Base-by-base conservation (phyloP, 2,329 filamentous ascomycete genomes). In the Fusarium duplospermum region DNA sequence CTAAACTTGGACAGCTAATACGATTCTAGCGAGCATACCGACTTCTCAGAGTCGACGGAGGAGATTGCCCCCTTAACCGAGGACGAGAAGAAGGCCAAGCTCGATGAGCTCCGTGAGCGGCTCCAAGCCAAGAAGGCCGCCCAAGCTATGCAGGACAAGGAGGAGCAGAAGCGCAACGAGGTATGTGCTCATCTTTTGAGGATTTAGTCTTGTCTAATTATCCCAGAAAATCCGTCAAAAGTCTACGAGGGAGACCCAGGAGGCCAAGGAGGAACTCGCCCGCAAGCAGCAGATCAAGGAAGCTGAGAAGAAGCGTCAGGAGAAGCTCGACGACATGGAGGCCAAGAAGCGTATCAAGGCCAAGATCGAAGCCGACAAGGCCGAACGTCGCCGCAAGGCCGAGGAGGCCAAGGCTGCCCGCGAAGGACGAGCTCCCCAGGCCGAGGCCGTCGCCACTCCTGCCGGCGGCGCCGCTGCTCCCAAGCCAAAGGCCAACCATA, bases 311-410 rank as follows among this genome's bases (percentile, higher is more conserved):
- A 98, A 98, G 87, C 92, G 92, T 64, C 90, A 92, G 79, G 96
- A 99, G 86, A 98, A 98, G 86, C 86, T 90, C 47, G 94, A 93
- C 18, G 96, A 98, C 62, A 83, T 93, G 10, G 94, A 94, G 50
- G 96, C 94, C 13, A 96, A 96, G 87, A 94, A 93, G 83, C 91
- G 93, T 38, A 96, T 98, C 82, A 93, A 95, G 84, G 95, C 94
- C 66, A 95, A 95, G 88, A 98, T 99, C 74, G 95, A 96, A 77
- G 95, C 93, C 16, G 95, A 98, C 85, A 98, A 97, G 87, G 93
- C 94, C 77, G 95, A 96, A 79, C 91, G 96, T 63, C 92, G 93
- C 73, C 89, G 93, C 74, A 97, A 96, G 82, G 92, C 94, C 4
- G 96, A 98, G 79, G 87, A 91, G 66, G 93, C 94, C 77, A 97